These are phyloP conservation scores for Backusella tuberculispora DNA, from an alignment of 192 early-diverging fungal species.

Conservation along the genomic window DNA sequence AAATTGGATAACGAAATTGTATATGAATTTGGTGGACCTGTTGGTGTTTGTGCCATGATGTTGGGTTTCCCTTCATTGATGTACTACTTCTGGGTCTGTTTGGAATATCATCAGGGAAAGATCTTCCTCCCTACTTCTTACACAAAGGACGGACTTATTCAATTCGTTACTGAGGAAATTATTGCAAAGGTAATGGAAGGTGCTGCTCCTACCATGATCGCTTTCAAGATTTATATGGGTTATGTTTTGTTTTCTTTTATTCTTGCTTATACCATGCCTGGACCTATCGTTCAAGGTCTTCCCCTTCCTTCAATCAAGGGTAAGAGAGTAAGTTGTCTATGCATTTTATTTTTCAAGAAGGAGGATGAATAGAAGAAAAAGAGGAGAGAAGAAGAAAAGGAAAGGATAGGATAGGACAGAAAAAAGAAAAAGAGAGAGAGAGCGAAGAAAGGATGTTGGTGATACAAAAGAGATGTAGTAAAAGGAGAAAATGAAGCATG, in stretches of 20 bases:
- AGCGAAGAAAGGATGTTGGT: neutral
- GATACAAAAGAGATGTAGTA: no score
- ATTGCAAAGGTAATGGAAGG: slow-evolving; percentile 50
- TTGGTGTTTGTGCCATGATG: slow-evolving; percentile 73
- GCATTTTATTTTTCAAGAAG: neutral
- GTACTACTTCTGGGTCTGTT: slow-evolving; percentile 75
- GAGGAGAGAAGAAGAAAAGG: neutral
- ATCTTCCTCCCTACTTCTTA: slow-evolving; percentile 49
- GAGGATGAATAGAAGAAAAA: neutral
- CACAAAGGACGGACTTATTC: slow-evolving; percentile 40
- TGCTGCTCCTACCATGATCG: slow-evolving; percentile 55
- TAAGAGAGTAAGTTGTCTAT: slow-evolving; percentile 34
- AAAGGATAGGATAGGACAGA: neutral
- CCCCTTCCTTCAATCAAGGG: slow-evolving; percentile 68
- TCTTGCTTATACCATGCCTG: slow-evolving; percentile 67
- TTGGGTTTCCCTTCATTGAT: slow-evolving; percentile 72
- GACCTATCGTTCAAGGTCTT: slow-evolving; percentile 67
- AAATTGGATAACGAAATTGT: slow-evolving; percentile 65
- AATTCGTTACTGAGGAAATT: slow-evolving; percentile 49
- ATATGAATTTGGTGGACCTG: slow-evolving; percentile 75
- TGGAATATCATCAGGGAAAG: slow-evolving; percentile 68
- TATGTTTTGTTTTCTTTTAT: slow-evolving; percentile 62
- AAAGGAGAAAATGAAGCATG: neutral
- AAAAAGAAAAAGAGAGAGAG: neutral
- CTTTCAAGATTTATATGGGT: slow-evolving; percentile 61